These are phyloP conservation scores for Lipomyces mesembrius DNA, from an alignment of 805 yeast genomes.

Conservation along the genomic window DNA sequence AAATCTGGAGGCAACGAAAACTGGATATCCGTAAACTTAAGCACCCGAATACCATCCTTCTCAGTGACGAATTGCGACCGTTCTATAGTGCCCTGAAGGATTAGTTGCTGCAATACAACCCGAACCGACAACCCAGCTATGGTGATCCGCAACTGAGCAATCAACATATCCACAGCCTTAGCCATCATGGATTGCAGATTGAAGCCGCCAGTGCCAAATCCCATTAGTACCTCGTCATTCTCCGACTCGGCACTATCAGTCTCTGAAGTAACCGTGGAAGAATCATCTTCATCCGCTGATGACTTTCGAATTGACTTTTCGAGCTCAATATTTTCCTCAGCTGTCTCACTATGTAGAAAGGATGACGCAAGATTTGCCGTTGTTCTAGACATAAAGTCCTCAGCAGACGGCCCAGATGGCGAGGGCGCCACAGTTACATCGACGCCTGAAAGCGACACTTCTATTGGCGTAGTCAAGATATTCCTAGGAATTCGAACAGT, in stretches of 20 bases:
- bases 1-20: constrained; percentile 20
- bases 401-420: constrained; percentile 36
- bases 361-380: constrained; percentile 69
- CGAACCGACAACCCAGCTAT: constrained; percentile 32
- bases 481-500: constrained; percentile 39
- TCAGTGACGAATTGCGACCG: constrained; percentile 10
- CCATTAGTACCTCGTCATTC: constrained; percentile 36
- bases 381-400: constrained; percentile 67
- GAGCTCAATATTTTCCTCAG: constrained; percentile 23
- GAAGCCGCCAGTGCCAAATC: constrained; percentile 45
- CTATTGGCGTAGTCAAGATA: constrained; percentile 54
- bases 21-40: constrained; percentile 37
- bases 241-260: constrained; percentile 22
- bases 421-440: constrained; percentile 54
- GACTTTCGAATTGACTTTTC: constrained; percentile 24
- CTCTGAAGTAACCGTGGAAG: neutral
- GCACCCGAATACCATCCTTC: constrained; percentile 23
- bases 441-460: constrained; percentile 64
- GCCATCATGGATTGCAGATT: constrained; percentile 39
- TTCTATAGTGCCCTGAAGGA: constrained; percentile 28
- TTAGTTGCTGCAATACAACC: constrained; percentile 13
- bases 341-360: constrained; percentile 51
- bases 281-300: constrained; percentile 22
- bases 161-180: constrained; percentile 48
- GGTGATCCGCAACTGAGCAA: constrained; percentile 43